These are phyloP conservation scores for Phylloporus rhodoxanthus DNA, from an alignment of 768 basidiomycete genomes.

Conservation along the genomic window DNA sequence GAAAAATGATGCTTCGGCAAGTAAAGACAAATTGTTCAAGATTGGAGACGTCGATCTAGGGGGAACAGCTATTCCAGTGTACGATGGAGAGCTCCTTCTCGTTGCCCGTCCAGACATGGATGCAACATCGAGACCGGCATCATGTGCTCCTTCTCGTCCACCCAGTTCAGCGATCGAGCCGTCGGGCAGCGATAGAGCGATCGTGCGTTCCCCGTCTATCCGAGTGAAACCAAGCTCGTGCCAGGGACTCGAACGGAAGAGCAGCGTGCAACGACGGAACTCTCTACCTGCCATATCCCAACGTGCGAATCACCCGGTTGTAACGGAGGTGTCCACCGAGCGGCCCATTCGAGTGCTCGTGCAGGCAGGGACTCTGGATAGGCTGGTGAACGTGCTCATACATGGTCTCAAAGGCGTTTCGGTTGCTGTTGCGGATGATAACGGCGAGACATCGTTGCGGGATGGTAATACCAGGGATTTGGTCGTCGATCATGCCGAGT, in stretches of 20 bases:
- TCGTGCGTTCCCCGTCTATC: constrained; percentile 65
- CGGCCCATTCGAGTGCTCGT: constrained; percentile 71
- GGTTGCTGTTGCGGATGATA: constrained; percentile 79
- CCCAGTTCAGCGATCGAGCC: constrained; percentile 54
- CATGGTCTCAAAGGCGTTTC: constrained; percentile 73
- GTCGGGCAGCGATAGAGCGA: constrained; percentile 33
- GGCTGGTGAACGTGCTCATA: constrained; percentile 67
- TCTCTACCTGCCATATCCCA: constrained; percentile 75
- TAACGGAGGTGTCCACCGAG: constrained; percentile 61
- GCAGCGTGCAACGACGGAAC: constrained; percentile 66
- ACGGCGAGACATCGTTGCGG: constrained; percentile 74
- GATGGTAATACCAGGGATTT: constrained; percentile 71
- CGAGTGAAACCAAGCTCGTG: constrained; percentile 69
- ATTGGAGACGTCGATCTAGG: constrained; percentile 46
- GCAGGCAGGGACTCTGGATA: constrained; percentile 71
- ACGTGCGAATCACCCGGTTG: constrained; percentile 49
- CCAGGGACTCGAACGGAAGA: constrained; percentile 68
- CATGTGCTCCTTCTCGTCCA: constrained; percentile 62
- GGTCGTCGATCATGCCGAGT: constrained; percentile 67
- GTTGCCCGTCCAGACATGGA: constrained; percentile 54
- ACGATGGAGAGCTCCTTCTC: constrained; percentile 68
- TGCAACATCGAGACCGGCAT: constrained; percentile 50
- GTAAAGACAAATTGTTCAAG: constrained; percentile 25
- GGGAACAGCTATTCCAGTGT: constrained; percentile 67
- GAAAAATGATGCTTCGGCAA: constrained; percentile 11